These are phyloP conservation scores for Stachybotrys chlorohalonatus DNA, from an alignment of 2,329 filamentous ascomycete species.

Conservation along the genomic window DNA sequence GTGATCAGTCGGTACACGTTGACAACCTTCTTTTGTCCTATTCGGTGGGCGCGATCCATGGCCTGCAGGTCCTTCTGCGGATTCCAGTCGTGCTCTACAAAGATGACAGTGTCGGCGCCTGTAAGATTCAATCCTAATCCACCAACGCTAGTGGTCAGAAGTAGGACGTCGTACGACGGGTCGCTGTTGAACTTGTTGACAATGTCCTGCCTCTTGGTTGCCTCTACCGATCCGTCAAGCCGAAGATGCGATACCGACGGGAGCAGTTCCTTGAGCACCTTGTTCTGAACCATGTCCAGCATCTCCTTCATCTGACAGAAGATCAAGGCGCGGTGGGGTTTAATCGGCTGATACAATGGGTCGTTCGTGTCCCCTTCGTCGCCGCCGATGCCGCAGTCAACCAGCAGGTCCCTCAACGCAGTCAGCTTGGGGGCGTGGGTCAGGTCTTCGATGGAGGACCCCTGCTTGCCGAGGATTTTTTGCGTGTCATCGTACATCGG, in stretches of 20 bases:
- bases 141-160: conserved; percentile 91
- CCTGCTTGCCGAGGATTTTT: conserved; percentile 65
- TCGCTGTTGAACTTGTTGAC: conserved; percentile 99
- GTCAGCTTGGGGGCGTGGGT: conserved; percentile 86
- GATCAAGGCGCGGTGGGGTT: conserved; percentile 87
- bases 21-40: conserved; percentile 99
- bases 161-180: conserved; percentile 87
- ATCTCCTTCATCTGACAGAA: conserved; percentile 99
- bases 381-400: conserved; percentile 95
- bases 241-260: conserved; percentile 87
- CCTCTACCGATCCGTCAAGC: conserved; percentile 89
- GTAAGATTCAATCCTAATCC: conserved; percentile 92
- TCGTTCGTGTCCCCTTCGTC: conserved; percentile 54
- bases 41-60: conserved; percentile 97
- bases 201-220: conserved; percentile 89
- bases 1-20: conserved; percentile 98
- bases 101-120: conserved; percentile 96
- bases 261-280: conserved; percentile 83
- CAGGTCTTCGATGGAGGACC: conserved; percentile 75
- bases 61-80: conserved; percentile 97
- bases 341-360: conserved; percentile 70
- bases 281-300: conserved; percentile 96
- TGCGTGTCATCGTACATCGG: conserved; percentile 85
- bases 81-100: conserved; percentile 99
- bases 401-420: conserved; percentile 81